Evolutionary conservation across 2,329 filamentous ascomycete species (phyloP), one percentile per base, ranked within the genome.

Genomic region (Paecilomyces variotii): DNA sequence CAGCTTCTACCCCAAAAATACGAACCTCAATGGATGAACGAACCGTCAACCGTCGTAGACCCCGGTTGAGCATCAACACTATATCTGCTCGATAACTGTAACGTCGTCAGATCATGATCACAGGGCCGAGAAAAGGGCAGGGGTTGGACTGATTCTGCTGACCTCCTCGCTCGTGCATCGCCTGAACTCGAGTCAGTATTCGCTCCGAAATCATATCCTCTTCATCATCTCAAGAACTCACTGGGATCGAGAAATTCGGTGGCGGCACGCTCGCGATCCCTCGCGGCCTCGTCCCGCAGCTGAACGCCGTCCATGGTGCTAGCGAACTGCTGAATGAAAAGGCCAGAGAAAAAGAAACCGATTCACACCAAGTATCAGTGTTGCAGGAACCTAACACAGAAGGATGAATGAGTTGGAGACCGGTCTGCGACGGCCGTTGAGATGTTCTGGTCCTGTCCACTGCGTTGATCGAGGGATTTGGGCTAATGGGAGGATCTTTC

Each of bases 211-310:
- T 9, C 7, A 2, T n/a, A 58, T 10, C 4, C 34, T 28, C 12
- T 10, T 25, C 14, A 6, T 60, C 39, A 53, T 10, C n/a, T 26
- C 51, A 27, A 52, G 2, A 25, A 75, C 87, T 69, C 83, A 96
- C 91, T 87, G 61, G 93, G 93, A 79, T 97, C 93, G 51, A 97
- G 85, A 70, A 97, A 97, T 74, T 97, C 92, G 68, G 88, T 84
- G n/a, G 91, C 91, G 63, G 88, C 85, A 68, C 91, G 88, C 73
- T 96, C 85, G 68, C 91, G 90, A 78, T 95, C 87, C 67, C 86
- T 84, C 67, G 88, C 86, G 64, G 88, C 90, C 76, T 94, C 90
- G 81, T 97, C 92, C 75, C 88, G 85, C 68, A 95, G 84, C 78
- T 88, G 85, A 65, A 85, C 79, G 61, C 80, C 83, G 66, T 91